These are phyloP conservation scores for Globisporangium camurandrum DNA, from an alignment of 352 stramenopile species.

Conservation along the genomic window DNA sequence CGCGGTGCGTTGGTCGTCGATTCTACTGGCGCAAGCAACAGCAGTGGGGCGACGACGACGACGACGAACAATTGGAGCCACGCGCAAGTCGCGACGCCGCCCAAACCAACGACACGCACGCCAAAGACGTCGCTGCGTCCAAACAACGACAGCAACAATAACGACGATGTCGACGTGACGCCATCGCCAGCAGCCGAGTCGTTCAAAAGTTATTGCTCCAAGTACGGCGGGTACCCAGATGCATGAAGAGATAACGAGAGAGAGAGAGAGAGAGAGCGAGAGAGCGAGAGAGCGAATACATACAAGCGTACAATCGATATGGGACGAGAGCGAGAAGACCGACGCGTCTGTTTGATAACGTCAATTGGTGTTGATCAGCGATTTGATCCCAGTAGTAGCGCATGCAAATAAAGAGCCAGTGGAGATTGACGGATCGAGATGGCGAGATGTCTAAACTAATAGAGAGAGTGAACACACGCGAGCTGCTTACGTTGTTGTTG, in stretches of 20 bases:
- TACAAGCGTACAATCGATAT: neutral
- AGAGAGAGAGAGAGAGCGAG: neutral
- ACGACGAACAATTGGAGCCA: constrained; percentile 32
- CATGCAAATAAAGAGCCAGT: too few relatives aligned
- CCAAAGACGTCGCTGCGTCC: too few relatives aligned
- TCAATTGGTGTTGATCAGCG: too few relatives aligned
- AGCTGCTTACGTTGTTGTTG: too few relatives aligned
- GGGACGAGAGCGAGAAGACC: neutral
- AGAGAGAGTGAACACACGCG: too few relatives aligned
- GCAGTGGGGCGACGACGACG: neutral
- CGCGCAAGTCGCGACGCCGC: constrained; percentile 18
- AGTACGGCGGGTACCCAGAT: constrained; percentile 79
- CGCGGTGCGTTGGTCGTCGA: constrained; percentile 14
- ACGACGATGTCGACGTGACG: constrained; percentile 16
- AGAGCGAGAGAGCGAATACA: neutral
- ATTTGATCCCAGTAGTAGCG: too few relatives aligned
- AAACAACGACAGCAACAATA: constrained; percentile 11
- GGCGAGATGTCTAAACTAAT: too few relatives aligned
- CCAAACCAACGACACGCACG: neutral
- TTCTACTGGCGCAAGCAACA: constrained; percentile 8
- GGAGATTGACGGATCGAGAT: too few relatives aligned
- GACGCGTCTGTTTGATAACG: neutral
- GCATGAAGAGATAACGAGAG: too few relatives aligned
- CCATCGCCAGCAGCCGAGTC: constrained; percentile 26
- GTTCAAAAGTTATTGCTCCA: constrained; percentile 82